Evolutionary conservation across 1,139 yeast species (phyloP), one percentile per base, ranked within the genome.

Genomic region (Chernovozyma sophiae-reginae): DNA sequence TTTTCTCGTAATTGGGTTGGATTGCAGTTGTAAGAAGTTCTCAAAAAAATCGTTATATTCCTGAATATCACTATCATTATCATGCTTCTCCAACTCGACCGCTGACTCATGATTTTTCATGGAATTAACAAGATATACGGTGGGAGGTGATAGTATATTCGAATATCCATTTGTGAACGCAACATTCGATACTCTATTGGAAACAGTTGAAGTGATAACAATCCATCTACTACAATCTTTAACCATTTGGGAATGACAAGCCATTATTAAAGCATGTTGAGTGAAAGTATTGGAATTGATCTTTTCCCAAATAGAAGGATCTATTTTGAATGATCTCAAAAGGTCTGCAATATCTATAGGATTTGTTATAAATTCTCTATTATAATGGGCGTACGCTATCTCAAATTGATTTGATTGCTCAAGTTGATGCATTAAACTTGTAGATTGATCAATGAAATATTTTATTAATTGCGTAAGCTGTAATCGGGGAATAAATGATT

Each of bases 101-200:
- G 37, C 4, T 4, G 55, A 43, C 12, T 37, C 38, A 25, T 43
- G 37, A 33, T 55, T 55, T 14, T 34, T 35, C 3, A 41, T 28
- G 2, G 73, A 58, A 31, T 62, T 56, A 10, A 55, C 53, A 31
- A 54, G 58, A 36, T 65, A 65, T 2, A 40, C 35, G 1, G 56
- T 41, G 2, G 46, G 47, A 2, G 49, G 47, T 1, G 52, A 42
- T 16, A 65, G 37, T 6, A 49, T 52, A 38, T 67, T 67, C 13
- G 72, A 60, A 39, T 51, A 54, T 8, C 45, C 43, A 2, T 47
- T 22, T 2, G 16, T 41, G 8, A 42, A 33, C 7, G 53, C 34
- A 3, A 60, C 37, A 43, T 63, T 66, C 4, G 68, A 46, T 17
- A 36, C 31, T 28, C 47, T 41, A 30, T 36, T 23, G 31, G 42